These are phyloP conservation scores for Chrysopogon serrulatus DNA, from an alignment of 176 grass and related monocot species.

Conservation along the genomic window DNA sequence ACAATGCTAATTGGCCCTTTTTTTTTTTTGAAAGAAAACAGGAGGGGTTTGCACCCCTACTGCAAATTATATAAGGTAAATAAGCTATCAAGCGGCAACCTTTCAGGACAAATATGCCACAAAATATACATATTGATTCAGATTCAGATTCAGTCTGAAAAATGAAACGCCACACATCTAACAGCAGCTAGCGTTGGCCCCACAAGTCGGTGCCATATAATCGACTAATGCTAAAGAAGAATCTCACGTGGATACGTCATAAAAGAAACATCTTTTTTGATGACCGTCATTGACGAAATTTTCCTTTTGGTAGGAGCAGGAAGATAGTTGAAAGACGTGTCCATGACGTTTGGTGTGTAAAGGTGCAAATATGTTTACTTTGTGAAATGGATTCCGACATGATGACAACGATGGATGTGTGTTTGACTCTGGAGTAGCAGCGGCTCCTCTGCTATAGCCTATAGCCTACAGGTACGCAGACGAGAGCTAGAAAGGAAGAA, in stretches of 20 bases:
- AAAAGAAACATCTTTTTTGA: background rate
- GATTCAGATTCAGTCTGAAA: no score
- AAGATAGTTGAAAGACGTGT: background rate
- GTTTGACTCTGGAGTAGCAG: background rate
- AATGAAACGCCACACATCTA: no score
- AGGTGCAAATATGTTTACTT: background rate
- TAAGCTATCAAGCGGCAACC: no score
- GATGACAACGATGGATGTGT: background rate
- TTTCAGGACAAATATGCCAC: background rate
- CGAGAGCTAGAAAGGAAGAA: background rate
- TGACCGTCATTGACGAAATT: background rate
- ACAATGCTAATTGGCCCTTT: no score
- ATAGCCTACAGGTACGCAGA: background rate
- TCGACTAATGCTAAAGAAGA: background rate
- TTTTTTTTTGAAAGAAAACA: no score
- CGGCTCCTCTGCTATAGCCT: background rate
- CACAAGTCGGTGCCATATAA: background rate
- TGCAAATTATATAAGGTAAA: no score
- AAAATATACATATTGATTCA: no score
- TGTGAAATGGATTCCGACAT: background rate
- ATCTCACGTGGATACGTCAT: background rate
- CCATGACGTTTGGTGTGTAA: background rate
- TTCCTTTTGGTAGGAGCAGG: background rate
- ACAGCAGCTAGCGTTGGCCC: background rate
- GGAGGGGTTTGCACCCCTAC: no score